A percentile compares a stretch with the other conserved stretches of the same genome.
Evolutionary conservation across 441 rosid genomes (phyloP).

Genomic region (Adansonia madagascariensis): DNA sequence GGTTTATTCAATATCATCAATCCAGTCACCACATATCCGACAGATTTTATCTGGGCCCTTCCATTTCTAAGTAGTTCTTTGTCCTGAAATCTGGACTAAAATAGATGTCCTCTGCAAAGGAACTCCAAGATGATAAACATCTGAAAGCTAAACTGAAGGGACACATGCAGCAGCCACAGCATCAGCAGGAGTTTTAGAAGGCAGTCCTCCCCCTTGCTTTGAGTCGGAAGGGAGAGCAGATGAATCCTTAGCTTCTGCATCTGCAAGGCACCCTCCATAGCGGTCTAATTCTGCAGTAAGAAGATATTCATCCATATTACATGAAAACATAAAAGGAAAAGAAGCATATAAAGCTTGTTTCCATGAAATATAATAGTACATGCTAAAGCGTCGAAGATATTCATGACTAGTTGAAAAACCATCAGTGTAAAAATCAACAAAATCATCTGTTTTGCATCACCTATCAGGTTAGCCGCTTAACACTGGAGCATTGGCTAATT

Average conservation of each 20-base stretch:
- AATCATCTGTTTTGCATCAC: neutral
- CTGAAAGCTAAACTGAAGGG: conserved; percentile 55
- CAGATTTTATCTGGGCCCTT: conserved; percentile 94
- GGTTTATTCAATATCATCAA: conserved; percentile 66
- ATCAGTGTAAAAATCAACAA: neutral
- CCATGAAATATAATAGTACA: neutral
- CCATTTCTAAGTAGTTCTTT: conserved; percentile 80
- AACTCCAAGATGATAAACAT: conserved; percentile 57
- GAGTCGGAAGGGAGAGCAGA: conserved; percentile 48
- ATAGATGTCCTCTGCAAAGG: conserved; percentile 66
- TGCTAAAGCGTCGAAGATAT: neutral
- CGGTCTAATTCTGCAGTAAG: conserved; percentile 66
- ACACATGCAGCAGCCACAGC: conserved; percentile 41
- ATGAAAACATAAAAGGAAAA: neutral
- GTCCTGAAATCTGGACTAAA: conserved; percentile 63
- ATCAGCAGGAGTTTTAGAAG: conserved; percentile 57
- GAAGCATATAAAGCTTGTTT: neutral
- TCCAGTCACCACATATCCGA: conserved; percentile 94
- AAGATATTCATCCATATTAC: conserved; percentile 10
- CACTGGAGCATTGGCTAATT: neutral
- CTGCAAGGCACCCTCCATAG: conserved; percentile 75
- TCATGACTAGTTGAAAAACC: neutral
- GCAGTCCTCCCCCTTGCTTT: conserved; percentile 62
- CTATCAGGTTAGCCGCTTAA: neutral
- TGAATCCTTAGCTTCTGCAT: conserved; percentile 53